A percentile compares a stretch with the other conserved stretches of the same genome.
Evolutionary conservation across 83 land plant species (phyloP).

Genomic region (Diphasiastrum complanatum): DNA sequence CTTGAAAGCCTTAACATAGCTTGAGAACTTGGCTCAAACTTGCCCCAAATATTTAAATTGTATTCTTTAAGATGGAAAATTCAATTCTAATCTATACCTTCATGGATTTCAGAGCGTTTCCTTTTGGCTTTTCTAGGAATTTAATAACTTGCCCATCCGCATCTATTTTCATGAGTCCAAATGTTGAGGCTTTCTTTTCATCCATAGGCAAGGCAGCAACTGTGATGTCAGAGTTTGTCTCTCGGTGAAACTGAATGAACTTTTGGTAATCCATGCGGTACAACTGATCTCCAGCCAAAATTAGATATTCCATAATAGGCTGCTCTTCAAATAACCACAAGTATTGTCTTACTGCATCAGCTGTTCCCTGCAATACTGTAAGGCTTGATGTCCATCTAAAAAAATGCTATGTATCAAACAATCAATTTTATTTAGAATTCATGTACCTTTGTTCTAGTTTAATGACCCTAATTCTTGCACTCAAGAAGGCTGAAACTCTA

Average conservation of each 20-base stretch:
- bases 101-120: slow-evolving; percentile 82
- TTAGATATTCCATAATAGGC: slow-evolving; percentile 53
- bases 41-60: too few species aligned
- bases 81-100: too few species aligned
- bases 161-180: slow-evolving; percentile 97
- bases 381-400: not conserved
- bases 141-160: slow-evolving; percentile 89
- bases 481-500: too few species aligned
- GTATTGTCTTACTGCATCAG: slow-evolving; percentile 85
- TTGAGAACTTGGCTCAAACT: too few species aligned
- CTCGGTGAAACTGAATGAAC: slow-evolving; percentile 61
- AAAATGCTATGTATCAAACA: not conserved
- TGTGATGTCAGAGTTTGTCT: slow-evolving; percentile 66
- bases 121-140: slow-evolving; percentile 93
- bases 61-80: too few species aligned
- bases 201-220: slow-evolving; percentile 71
- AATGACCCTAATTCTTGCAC: too few species aligned
- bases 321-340: slow-evolving; percentile 76
- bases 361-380: slow-evolving; percentile 52
- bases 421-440: too few species aligned
- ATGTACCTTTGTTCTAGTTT: too few species aligned
- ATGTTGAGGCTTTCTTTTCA: slow-evolving; percentile 90
- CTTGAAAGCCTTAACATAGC: too few species aligned
- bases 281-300: slow-evolving; percentile 81
- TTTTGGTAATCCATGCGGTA: slow-evolving; percentile 77